Evolutionary conservation across 495 filamentous ascomycete genomes (phyloP), one percentile per base, ranked within the genome.

Genomic region (Aspergillus conjunctus): DNA sequence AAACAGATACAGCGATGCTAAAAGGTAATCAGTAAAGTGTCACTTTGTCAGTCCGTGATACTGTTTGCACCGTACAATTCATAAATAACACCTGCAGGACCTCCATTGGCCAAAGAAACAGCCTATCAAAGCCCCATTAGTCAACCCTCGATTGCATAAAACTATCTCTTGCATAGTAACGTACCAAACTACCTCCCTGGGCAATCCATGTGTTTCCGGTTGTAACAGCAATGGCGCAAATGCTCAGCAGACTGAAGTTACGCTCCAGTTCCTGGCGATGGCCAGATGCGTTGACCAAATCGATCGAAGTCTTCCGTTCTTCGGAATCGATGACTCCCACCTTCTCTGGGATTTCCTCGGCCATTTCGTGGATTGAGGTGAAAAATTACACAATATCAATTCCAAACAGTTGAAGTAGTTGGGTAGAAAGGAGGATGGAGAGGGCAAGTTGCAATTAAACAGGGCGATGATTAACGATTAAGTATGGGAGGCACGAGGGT

Each of bases 131-230:
- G 1, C 30, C 21, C 7, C 4, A 32, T 51, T 2, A 51, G 49
- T 44, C 17, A 58, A 44, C 32, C 17, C 20, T 59, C 33, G 0
- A 11, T 11, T 14, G 26, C 33, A 11, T 44, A 8, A 7, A 21
- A 20, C 3, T 7, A 12, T 6, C 14, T 6, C 14, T 7, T 2
- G 18, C 5, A 17, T 2, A 10, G 12, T 20, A 30, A 59, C 56
- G 30, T 52, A 59, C 56, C 39, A 64, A 41, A 60, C 62, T 64
- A 46, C 62, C 62, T 56, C 62, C 62, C 31, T 60, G 54, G 11
- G 62, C 62, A 57, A 60, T 64, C 62, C 62, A 64, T 41, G 62
- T 60, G 48, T 64, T 64, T 39, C 62, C 62, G 12, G 56, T 64
- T 11, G 62, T 64, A 52, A 64, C 45, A 31, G 62, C 62, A 37